Evolutionary conservation across 2,329 filamentous ascomycete genomes (phyloP).

Genomic region (Calonectria multiphialidica): DNA sequence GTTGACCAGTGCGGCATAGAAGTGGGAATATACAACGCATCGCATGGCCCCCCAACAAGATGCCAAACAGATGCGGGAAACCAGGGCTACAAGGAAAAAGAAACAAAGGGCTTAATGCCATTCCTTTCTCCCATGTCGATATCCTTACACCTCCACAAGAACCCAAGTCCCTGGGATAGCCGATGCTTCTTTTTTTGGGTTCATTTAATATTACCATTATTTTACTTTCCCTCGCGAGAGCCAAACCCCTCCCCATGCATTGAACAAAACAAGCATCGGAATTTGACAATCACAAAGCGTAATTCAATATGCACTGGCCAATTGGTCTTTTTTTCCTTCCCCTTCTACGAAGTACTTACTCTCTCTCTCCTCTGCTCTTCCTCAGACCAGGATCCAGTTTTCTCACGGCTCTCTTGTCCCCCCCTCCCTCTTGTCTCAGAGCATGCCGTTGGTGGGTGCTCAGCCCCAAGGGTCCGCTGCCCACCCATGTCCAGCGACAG

Average conservation of each 20-base stretch:
- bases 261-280: not conserved
- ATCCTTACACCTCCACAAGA: slow-evolving; percentile 2
- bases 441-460: slow-evolving; percentile 1
- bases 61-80: not conserved
- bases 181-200: slow-evolving; percentile 8
- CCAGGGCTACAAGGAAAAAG: not conserved
- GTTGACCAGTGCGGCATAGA: not conserved
- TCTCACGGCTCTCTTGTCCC: not conserved
- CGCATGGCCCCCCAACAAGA: not conserved
- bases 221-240: not conserved
- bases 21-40: not conserved
- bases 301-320: not conserved
- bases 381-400: slow-evolving; percentile 3
- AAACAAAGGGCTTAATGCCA: not conserved
- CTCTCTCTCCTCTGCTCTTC: not conserved
- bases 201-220: not conserved
- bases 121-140: slow-evolving; percentile 1
- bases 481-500: slow-evolving; percentile 30
- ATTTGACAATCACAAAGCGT: slow-evolving; percentile 1
- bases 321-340: not conserved
- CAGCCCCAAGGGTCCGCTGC: slow-evolving; percentile 10
- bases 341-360: too few relatives aligned
- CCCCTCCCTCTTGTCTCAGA: slow-evolving; percentile 14
- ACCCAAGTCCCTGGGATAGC: slow-evolving; percentile 5
- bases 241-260: not conserved